A percentile compares a stretch with the other conserved stretches of the same genome.
These are phyloP conservation scores for Nymphaea thermarum DNA, from an alignment of 164 flowering plant genomes.

Conservation along the genomic window DNA sequence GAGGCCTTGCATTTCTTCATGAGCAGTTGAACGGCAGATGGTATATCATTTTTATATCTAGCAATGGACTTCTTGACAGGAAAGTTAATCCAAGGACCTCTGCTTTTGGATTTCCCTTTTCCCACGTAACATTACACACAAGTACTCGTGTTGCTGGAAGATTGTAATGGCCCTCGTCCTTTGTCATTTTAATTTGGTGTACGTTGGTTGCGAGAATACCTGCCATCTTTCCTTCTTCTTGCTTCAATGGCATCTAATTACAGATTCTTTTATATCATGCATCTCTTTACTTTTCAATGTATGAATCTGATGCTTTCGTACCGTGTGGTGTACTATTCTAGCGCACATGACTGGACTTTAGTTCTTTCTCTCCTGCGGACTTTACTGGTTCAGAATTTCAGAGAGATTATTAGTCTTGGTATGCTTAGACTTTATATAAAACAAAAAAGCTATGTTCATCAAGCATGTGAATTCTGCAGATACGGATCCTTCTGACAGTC, in stretches of 20 bases:
- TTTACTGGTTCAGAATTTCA: neutral
- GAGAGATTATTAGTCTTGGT: neutral
- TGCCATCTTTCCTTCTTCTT: neutral
- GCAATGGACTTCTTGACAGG: slow-evolving; percentile 86
- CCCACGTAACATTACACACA: slow-evolving; percentile 74
- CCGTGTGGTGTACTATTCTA: no score
- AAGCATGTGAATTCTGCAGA: neutral
- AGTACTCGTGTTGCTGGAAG: slow-evolving; percentile 89
- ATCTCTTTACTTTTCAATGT: neutral
- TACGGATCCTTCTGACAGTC: neutral
- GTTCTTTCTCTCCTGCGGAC: neutral
- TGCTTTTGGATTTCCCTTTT: slow-evolving; percentile 96
- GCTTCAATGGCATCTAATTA: no score
- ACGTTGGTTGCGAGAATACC: neutral
- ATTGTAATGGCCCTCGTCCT: neutral
- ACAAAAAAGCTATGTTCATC: neutral
- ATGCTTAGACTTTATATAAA: neutral
- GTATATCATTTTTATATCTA: slow-evolving; percentile 88
- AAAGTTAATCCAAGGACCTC: slow-evolving; percentile 72
- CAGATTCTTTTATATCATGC: no score
- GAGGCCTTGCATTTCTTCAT: slow-evolving; percentile 87
- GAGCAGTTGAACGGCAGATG: slow-evolving; percentile 75
- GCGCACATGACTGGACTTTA: no score
- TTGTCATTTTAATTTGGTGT: neutral
- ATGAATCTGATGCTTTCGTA: neutral